A percentile compares a stretch with the other conserved stretches of the same genome.
These are phyloP conservation scores for Wickerhamiella vanderwaltii DNA, from an alignment of 805 yeast genomes.

Conservation along the genomic window DNA sequence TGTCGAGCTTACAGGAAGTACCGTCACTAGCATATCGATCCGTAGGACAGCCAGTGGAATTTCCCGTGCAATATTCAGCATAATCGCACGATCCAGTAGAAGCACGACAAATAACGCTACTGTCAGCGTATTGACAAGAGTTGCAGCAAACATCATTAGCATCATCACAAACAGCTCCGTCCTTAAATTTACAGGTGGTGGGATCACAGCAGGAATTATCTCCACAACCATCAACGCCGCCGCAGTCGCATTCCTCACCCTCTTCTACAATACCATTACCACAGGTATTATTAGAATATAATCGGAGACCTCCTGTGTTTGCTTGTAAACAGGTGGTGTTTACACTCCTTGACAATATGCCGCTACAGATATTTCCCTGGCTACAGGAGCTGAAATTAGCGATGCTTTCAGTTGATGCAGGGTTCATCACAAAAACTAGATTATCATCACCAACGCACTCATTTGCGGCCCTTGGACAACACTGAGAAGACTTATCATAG, in stretches of 20 bases:
- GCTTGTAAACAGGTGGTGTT: slow-evolving; percentile 22
- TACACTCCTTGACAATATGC: slow-evolving; percentile 21
- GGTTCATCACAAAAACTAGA: slow-evolving; percentile 28
- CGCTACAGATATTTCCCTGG: slow-evolving; percentile 28
- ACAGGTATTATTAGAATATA: slow-evolving; percentile 26
- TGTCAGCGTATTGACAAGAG: slow-evolving; percentile 25
- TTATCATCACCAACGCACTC: slow-evolving; percentile 27
- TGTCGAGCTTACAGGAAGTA: slow-evolving; percentile 18
- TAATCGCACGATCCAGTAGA: slow-evolving; percentile 28
- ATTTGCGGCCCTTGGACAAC: slow-evolving; percentile 27
- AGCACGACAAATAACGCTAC: slow-evolving; percentile 24
- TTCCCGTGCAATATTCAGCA: slow-evolving; percentile 28
- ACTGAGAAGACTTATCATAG: slow-evolving; percentile 21
- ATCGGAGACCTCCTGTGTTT: slow-evolving; percentile 17
- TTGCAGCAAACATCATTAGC: slow-evolving; percentile 26
- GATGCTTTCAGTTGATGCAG: slow-evolving; percentile 24
- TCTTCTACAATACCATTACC: slow-evolving; percentile 32
- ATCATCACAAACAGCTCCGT: slow-evolving; percentile 20
- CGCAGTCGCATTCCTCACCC: slow-evolving; percentile 32
- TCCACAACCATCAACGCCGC: slow-evolving; percentile 28
- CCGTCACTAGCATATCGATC: slow-evolving; percentile 25
- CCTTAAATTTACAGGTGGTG: slow-evolving; percentile 17
- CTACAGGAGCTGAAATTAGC: slow-evolving; percentile 27
- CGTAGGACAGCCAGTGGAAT: slow-evolving; percentile 26
- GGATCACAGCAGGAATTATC: slow-evolving; percentile 22